phyloP scores from a whole-genome alignment of 331 rosid species.

The Acacia pycnantha region DNA sequence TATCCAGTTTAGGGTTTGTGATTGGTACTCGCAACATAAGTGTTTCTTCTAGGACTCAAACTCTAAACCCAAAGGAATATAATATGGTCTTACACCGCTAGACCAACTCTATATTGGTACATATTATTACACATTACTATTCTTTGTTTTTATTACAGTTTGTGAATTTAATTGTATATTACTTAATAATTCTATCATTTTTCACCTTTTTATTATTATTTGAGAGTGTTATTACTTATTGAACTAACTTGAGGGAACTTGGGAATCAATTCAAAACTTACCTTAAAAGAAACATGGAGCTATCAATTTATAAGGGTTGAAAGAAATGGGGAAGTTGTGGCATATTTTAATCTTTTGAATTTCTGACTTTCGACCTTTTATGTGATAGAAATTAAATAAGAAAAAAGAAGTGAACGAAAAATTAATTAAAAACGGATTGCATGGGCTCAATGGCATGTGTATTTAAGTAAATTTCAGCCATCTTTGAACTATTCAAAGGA shows the following conservation, averaged over 20 bases:
- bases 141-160: neutral
- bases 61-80: no score
- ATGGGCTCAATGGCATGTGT: no score
- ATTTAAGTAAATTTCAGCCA: no score
- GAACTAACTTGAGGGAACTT: neutral
- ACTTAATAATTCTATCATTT: no score
- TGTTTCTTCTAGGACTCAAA: no score
- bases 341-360: neutral
- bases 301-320: neutral
- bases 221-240: neutral
- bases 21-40: accelerated
- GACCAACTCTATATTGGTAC: no score
- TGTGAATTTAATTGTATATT: neutral
- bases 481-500: no score
- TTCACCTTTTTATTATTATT: neutral
- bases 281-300: neutral
- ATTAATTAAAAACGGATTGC: no score
- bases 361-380: neutral
- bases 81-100: no score
- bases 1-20: no score
- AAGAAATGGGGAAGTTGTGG: neutral
- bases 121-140: no score
- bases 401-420: no score
- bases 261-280: neutral
- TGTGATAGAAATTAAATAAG: neutral